Base-by-base conservation (phyloP, 306 rosid genomes). In the Medicago arabica region DNA sequence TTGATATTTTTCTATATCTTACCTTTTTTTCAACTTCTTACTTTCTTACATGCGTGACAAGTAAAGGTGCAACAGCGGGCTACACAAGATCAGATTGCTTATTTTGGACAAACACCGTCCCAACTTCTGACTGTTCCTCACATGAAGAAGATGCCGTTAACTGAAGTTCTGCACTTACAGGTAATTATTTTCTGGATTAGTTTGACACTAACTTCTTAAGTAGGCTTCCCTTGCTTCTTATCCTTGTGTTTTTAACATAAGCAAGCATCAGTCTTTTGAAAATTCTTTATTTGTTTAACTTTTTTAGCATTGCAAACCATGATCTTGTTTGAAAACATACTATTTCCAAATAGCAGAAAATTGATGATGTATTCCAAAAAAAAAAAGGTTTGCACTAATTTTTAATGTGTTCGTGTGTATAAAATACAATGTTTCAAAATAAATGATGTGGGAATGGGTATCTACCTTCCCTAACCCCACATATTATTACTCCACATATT, bases 31-130 rank as follows among this genome's bases (percentile, higher is more conserved):
- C 39, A 51, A 53, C 79, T 74, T 61, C 12, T 58, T 31, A 14
- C 38, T 67, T 67, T 72, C 62, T 50, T 72, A 13, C 71, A 62
- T 72, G 60, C 58, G 21, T 75, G 73, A 81, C 83, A 65, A 82
- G 78, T 72, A 81, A 78, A 95, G 99, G 93, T 84, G 65, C 97
- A 95, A 83, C 97, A 88, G 69, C 86, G 81, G 69, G 97, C 97
- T 36, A 89, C 92, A 47, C 97, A 95, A 87, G 99, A 95, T 87
- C 99, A 95, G 90, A 95, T 95, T 77, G 97, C 99, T 46, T 95
- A 95, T 87, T 95, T 92, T 82, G 99, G 99, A 68, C 97, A 95
- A 84, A 95, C 97, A 17, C 99, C 99, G 12, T 95, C 97, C 58
- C 97, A 92, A 88, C 99, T 95, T 81, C 83, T 95, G 59, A 90